These are phyloP conservation scores for Yamadazyma pseudoaaseri DNA, from an alignment of 1,139 yeast species.

Conservation along the genomic window DNA sequence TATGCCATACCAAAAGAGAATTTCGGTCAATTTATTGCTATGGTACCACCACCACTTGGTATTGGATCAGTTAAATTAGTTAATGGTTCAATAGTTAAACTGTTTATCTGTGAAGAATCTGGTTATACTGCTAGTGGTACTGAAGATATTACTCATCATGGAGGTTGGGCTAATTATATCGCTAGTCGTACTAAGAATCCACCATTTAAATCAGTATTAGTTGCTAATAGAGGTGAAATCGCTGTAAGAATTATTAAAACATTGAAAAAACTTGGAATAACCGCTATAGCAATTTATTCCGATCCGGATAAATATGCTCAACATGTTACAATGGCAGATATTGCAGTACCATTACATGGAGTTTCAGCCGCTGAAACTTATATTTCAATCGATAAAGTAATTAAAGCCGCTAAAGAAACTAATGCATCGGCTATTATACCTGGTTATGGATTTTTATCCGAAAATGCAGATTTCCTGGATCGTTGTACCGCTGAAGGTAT, in stretches of 20 bases:
- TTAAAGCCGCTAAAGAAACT: constrained; percentile 77
- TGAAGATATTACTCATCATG: constrained; percentile 73
- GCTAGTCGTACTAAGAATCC: constrained; percentile 48
- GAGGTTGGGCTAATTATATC: constrained; percentile 84
- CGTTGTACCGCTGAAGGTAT: constrained; percentile 79
- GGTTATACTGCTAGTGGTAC: constrained; percentile 76
- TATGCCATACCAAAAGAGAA: constrained; percentile 75
- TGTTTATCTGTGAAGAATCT: constrained; percentile 88
- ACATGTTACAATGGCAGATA: constrained; percentile 82
- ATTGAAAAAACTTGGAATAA: constrained; percentile 72
- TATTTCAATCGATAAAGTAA: constrained; percentile 77
- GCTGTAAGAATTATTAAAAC: constrained; percentile 93
- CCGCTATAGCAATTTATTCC: constrained; percentile 84
- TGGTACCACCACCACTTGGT: constrained; percentile 94
- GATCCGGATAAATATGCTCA: constrained; percentile 87
- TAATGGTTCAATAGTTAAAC: constrained; percentile 81
- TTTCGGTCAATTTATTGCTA: constrained; percentile 78
- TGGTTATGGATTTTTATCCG: constrained; percentile 95
- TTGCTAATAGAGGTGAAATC: constrained; percentile 97
- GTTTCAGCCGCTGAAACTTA: constrained; percentile 87
- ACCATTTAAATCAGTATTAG: constrained; percentile 81
- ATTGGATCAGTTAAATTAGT: constrained; percentile 86
- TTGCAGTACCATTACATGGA: constrained; percentile 77
- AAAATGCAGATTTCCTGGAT: constrained; percentile 94
- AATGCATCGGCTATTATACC: constrained; percentile 93